Evolutionary conservation across 352 stramenopile genomes (phyloP).

Genomic region (Phytophthora pinifolia): DNA sequence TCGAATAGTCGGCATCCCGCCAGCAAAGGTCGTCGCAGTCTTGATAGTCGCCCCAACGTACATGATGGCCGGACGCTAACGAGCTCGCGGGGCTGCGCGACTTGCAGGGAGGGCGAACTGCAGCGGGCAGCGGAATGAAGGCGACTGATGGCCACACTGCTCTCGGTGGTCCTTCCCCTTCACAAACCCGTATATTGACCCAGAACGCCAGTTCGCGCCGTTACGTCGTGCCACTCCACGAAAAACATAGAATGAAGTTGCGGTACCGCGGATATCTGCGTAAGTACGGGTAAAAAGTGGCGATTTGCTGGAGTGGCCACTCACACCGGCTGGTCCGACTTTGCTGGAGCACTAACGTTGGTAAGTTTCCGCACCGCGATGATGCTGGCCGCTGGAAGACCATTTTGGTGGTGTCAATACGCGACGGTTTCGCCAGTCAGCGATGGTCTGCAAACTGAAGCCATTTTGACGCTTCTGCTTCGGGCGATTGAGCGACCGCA

Average conservation of each 20-base stretch:
- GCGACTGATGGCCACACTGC: constrained; percentile 5
- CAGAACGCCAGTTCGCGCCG: constrained; percentile 32
- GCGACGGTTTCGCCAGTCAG: constrained; percentile 20
- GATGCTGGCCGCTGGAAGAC: neutral
- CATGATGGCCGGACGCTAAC: constrained; percentile 22
- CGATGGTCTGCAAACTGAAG: neutral
- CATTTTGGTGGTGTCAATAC: constrained; percentile 3
- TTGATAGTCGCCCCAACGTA: constrained; percentile 18
- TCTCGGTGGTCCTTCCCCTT: constrained; percentile 5
- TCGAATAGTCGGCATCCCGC: constrained; percentile 1
- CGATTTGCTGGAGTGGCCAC: too few species aligned
- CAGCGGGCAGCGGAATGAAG: constrained; percentile 6
- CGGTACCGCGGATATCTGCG: constrained; percentile 5
- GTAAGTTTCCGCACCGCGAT: neutral
- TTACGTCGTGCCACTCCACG: too few species aligned
- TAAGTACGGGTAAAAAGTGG: constrained; percentile 21
- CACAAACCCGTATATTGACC: constrained; percentile 8
- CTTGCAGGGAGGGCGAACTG: neutral
- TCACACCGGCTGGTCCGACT: constrained; percentile 5
- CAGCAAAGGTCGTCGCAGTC: constrained; percentile 1
- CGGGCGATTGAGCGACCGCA: too few species aligned
- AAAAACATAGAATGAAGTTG: too few species aligned
- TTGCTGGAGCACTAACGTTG: neutral
- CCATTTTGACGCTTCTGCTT: too few species aligned
- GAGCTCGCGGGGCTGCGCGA: constrained; percentile 8